Conservation (phyloP, 75 land plant genomes). For the Chamaecyparis obtusa region DNA sequence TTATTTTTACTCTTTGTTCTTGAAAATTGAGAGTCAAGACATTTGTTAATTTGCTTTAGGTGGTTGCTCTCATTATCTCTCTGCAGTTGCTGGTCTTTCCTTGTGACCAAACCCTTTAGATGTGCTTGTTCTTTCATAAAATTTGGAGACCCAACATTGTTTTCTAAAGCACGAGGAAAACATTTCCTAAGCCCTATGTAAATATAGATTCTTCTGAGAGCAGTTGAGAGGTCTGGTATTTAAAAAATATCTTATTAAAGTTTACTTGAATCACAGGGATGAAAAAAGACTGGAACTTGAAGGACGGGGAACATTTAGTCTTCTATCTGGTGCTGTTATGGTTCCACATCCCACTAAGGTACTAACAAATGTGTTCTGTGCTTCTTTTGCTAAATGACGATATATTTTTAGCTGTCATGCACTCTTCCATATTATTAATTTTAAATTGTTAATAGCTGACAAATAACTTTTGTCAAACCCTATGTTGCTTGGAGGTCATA, state of each 20-base stretch:
- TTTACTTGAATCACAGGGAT: neutral
- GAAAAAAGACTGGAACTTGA: neutral
- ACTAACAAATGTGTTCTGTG: neutral
- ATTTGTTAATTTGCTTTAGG: too few species aligned
- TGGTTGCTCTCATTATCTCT: neutral
- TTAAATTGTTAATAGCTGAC: neutral
- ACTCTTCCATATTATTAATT: neutral
- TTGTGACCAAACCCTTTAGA: neutral
- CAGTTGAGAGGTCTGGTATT: neutral
- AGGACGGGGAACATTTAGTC: slow-evolving; percentile 15
- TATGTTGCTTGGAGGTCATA: neutral
- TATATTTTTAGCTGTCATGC: neutral
- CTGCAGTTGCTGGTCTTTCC: too few species aligned
- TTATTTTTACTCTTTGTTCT: neutral
- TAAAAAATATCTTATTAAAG: neutral
- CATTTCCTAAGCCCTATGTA: neutral
- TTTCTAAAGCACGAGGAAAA: neutral
- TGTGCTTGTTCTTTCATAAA: neutral
- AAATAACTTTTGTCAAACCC: neutral
- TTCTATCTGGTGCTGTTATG: slow-evolving; percentile 59
- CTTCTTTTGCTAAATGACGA: neutral
- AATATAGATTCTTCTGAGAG: neutral
- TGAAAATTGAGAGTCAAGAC: neutral
- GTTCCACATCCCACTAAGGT: slow-evolving; percentile 83
- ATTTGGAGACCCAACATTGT: neutral